Evolutionary conservation across 2,329 filamentous ascomycete genomes (phyloP), one percentile per base, ranked within the genome.

Genomic region (Colletotrichum lindemuthianum): DNA sequence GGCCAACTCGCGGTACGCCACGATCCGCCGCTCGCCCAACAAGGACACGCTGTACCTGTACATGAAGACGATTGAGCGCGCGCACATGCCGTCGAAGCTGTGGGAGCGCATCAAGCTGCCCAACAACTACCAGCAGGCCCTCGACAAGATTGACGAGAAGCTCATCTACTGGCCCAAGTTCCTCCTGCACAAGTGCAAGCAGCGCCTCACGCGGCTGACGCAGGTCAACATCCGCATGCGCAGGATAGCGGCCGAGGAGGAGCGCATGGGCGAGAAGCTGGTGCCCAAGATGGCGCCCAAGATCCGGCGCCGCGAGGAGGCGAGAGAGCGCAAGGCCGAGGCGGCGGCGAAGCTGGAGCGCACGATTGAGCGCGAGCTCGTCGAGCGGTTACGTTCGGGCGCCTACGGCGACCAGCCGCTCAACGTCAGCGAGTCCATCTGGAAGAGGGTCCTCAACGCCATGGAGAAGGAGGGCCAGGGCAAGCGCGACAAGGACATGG

Each of bases 81-180:
- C 91, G 11, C 95, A 94, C 77, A 87, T 95, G 79, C 96, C 95
- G 1, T 90, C 88, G 64, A 96, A 97, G 79, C 89, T 95, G 81
- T 99, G 96, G 96, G 93, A 98, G 81, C 89, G 90, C 70, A 93
- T 97, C 75, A 92, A 93, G 74, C 84, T 99, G 39, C 93, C 92
- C 34, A 88, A 89, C 72, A 97, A 98, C 82, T 98, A 98, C 78
- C 34, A 40, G 88, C 89, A 94, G 75, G 96, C 96, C 1, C 86
- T 99, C 33, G 87, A 92, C 70, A 92, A 97, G 77, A 88, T 99
- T 69, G 93, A 97, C 76, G 87, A 92, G 71, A 87, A 90, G 52
- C 84, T 97, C 70, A 91, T 93, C 73, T 98, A 97, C 84, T 98
- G 93, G 85, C 94, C 95, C 59, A 97, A 97, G 77, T 97, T 97